phyloP scores from a whole-genome alignment of 1,139 yeast genomes.

The Casaregolazyma lundiana region DNA sequence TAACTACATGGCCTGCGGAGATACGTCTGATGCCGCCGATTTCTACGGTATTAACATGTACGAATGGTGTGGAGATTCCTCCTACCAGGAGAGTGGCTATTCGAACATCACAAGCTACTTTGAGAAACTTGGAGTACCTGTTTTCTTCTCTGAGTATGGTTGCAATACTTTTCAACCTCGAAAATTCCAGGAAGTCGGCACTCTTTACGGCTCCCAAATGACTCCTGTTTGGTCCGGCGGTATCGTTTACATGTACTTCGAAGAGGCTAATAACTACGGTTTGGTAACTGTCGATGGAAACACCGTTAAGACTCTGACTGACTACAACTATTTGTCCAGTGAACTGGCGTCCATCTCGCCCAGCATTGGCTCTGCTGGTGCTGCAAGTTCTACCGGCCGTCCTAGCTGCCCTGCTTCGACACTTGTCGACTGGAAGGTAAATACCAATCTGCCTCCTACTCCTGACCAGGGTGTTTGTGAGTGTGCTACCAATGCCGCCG shows the following conservation, averaged over 20 bases:
- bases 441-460: conserved; percentile 59
- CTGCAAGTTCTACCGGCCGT: conserved; percentile 41
- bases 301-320: conserved; percentile 55
- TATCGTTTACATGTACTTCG: conserved; percentile 83
- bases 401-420: conserved; percentile 48
- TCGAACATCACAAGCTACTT: conserved; percentile 70
- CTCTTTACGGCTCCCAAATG: conserved; percentile 53
- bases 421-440: conserved; percentile 50
- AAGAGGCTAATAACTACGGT: conserved; percentile 88
- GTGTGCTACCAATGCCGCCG: conserved; percentile 47
- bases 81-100: conserved; percentile 77
- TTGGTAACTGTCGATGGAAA: conserved; percentile 64
- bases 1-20: conserved; percentile 72
- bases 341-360: conserved; percentile 53
- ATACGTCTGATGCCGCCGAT: conserved; percentile 64
- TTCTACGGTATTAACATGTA: conserved; percentile 95
- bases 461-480: conserved; percentile 58
- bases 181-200: conserved; percentile 67
- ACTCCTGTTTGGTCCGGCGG: conserved; percentile 87
- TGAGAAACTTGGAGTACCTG: conserved; percentile 59
- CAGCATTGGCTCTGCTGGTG: conserved; percentile 49
- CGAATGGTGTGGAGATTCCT: conserved; percentile 94
- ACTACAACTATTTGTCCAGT: conserved; percentile 49
- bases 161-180: conserved; percentile 72
- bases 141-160: conserved; percentile 90